These are phyloP conservation scores for Penicillium vulpinum DNA, from an alignment of 2,329 filamentous ascomycete species.

Conservation along the genomic window DNA sequence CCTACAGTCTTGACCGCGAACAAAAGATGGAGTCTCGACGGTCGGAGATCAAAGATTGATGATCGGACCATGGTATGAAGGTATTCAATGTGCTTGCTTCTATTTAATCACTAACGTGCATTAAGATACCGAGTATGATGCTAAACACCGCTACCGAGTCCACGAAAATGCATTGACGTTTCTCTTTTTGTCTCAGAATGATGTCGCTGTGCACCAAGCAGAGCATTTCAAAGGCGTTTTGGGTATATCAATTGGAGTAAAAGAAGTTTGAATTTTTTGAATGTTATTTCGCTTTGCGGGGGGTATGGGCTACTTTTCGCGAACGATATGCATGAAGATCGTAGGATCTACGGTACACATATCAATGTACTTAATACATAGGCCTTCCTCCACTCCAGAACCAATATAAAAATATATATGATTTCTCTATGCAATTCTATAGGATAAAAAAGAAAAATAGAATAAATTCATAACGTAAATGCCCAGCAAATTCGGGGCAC, in stretches of 20 bases:
- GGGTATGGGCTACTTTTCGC: not conserved
- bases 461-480: not conserved
- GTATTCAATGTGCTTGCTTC: not conserved
- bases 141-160: not conserved
- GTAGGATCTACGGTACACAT: not conserved
- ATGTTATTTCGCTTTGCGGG: not conserved
- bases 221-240: not conserved
- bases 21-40: not conserved
- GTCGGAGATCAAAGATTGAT: not conserved
- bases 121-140: not conserved
- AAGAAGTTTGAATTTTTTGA: not conserved
- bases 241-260: not conserved
- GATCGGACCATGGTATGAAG: not conserved
- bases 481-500: not conserved
- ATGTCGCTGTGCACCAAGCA: not conserved
- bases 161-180: not conserved
- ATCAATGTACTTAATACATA: too few relatives aligned
- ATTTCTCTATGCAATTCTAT: too few relatives aligned
- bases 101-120: not conserved
- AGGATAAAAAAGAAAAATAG: not conserved
- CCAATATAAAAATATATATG: too few relatives aligned
- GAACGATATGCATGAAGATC: not conserved
- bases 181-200: not conserved
- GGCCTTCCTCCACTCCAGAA: not conserved
- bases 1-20: slow-evolving; percentile 6